Conservation (phyloP, 2,329 filamentous ascomycete genomes). For the Aspergillus uvarum region DNA sequence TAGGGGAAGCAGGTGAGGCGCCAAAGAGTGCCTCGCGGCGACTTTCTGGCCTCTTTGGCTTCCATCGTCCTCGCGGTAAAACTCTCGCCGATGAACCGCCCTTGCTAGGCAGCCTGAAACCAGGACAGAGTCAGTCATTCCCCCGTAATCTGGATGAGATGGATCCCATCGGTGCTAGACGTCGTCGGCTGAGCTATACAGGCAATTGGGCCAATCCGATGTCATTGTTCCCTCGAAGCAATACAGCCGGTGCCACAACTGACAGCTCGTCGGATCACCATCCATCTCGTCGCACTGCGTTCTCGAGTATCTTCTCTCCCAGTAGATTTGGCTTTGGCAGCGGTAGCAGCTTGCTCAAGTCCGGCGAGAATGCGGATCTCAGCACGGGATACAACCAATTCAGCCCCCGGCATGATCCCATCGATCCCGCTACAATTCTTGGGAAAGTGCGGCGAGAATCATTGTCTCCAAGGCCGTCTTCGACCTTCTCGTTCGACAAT, state of each 20-base stretch:
- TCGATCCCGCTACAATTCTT: conserved; percentile 47
- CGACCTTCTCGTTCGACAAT: conserved; percentile 57
- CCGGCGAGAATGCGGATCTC: conserved; percentile 35
- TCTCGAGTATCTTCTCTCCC: conserved; percentile 47
- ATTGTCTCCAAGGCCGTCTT: conserved; percentile 50
- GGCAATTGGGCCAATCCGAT: conserved; percentile 55
- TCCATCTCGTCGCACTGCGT: conserved; percentile 40
- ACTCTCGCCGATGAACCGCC: conserved; percentile 60
- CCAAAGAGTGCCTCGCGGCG: conserved; percentile 50
- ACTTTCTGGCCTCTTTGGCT: conserved; percentile 59
- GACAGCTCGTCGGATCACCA: conserved; percentile 44
- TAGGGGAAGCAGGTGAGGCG: conserved; percentile 33
- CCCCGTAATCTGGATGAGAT: conserved; percentile 55
- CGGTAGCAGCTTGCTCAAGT: conserved; percentile 28
- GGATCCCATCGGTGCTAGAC: conserved; percentile 51
- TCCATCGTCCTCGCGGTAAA: conserved; percentile 62
- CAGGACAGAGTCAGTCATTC: conserved; percentile 63
- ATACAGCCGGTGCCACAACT: conserved; percentile 43
- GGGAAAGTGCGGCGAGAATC: conserved; percentile 45
- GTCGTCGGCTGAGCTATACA: conserved; percentile 58
- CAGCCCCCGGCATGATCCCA: conserved; percentile 47
- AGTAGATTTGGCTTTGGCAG: conserved; percentile 40
- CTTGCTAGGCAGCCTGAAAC: conserved; percentile 57
- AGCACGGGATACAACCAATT: conserved; percentile 48
- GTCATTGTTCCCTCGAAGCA: conserved; percentile 48